Base-by-base conservation (phyloP, 805 yeast species). In the Metschnikowia proteae region DNA sequence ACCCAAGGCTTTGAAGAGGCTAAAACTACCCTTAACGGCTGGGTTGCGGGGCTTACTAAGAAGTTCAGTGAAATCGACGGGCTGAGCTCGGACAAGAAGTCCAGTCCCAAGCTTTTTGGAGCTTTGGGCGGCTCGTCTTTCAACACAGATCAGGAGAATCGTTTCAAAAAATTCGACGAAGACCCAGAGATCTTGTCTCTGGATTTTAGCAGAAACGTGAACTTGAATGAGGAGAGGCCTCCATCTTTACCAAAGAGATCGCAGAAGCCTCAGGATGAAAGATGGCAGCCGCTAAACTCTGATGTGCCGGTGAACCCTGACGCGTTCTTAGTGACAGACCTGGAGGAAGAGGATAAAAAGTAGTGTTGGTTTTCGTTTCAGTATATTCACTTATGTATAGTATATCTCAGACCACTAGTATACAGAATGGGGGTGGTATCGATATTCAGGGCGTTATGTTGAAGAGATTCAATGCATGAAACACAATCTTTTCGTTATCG, bases 1-100 rank as follows among this genome's bases (percentile, higher is more conserved):
- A 74, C 79, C 38, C 84, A 84, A 60, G 89, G 92, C 22, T 75
- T 90, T 40, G 90, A 85, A 59, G 96, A 88, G 58, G 89, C 96
- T 1, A 81, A 84, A 48, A 74, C 79, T 41, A 84, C 85, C 47
- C 80, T 90, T 50, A 84, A 86, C 52, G 78, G 82, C 11, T 90
- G 96, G 96, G 81, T 88, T 43, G 80, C 80, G 51, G 87, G 83
- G 11, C 61, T 88, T 49, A 76, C 83, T 30, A 82, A 81, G 70
- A 78, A 74, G 58, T 67, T 73, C 50, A 51, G 55, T 17, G 51
- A 51, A 34, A 49, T 48, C 27, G 53, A 42, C 17, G 32, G 39
- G 10, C 42, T 40, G 29, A 22, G 49, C 39, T 35, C 53, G 40
- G 45, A 46, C 42, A 44, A 45, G 37, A 48, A 47, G 9, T 57